Base-by-base conservation (phyloP, 1,139 yeast species). In the Yamadazyma mexicana region DNA sequence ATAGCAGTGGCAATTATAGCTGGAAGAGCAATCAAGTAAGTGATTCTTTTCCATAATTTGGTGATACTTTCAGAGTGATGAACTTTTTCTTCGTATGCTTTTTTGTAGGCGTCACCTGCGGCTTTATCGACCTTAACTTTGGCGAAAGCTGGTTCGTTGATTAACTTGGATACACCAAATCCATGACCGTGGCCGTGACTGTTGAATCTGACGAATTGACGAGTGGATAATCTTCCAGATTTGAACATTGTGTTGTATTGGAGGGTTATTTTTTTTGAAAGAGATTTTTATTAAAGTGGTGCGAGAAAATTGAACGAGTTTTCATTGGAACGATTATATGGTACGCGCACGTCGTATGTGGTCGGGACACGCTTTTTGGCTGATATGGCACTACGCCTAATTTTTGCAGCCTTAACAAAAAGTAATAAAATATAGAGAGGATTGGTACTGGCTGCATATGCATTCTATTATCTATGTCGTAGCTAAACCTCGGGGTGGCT, bases 11-110 rank as follows among this genome's bases (percentile, higher is more conserved):
- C 75, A 40, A 78, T 64, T 51, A 89, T 79, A 43, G 87, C 87
- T 55, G 98, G 98, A 42, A 84, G 66, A 40, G 95, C 96, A 47
- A 88, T 80, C 45, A 79, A 75, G 62, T 79, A 72, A 39, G 96
- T 79, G 66, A 91, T 77, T 67, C 84, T 89, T 67, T 79, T 82
- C 98, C 98, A 92, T 56, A 83, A 72, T 40, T 70, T 67, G 51
- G 95, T 77, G 50, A 96, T 83, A 49, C 78, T 75, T 50, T 66
- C 75, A 43, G 96, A 89, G 69, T 92, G 98, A 59, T 83, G 82
- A 55, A 73, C 75, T 58, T 87, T 79, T 55, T 83, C 88, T 54
- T 79, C 66, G 53, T 61, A 58, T 26, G 58, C 55, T 52, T 64
- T 65, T 50, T 59, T 61, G 61, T 67, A 73, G 25, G 66, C 70